Evolutionary conservation across 1,139 yeast genomes (phyloP).

Genomic region (Nakaseomyces delphensis): DNA sequence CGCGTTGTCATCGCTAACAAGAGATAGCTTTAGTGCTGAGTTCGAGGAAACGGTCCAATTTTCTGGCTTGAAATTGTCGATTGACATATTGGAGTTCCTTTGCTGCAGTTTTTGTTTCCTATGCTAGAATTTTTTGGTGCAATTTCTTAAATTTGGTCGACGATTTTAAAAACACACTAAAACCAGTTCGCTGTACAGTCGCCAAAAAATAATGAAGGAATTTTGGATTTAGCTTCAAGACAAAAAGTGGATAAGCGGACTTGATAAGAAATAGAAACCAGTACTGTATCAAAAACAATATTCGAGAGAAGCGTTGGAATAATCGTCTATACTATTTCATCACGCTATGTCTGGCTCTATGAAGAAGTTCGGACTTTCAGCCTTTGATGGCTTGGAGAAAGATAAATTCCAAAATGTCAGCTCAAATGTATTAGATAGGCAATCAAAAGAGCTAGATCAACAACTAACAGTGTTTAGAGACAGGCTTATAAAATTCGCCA

Average conservation of each 20-base stretch:
- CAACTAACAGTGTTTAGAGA: conserved; percentile 55
- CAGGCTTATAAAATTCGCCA: conserved; percentile 55
- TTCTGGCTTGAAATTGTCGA: conserved; percentile 38
- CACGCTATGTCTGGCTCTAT: conserved; percentile 9
- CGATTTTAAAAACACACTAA: too few relatives aligned
- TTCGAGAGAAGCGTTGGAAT: neutral
- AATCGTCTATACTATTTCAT: neutral
- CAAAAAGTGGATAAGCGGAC: too few relatives aligned
- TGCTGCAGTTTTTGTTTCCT: too few relatives aligned
- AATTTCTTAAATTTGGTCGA: too few relatives aligned
- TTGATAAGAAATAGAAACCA: too few relatives aligned
- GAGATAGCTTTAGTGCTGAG: conserved; percentile 48
- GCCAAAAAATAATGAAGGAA: too few relatives aligned
- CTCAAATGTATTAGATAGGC: conserved; percentile 33
- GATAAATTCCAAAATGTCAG: conserved; percentile 15
- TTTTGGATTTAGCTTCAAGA: too few relatives aligned
- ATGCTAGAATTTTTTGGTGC: too few relatives aligned
- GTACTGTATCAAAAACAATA: too few relatives aligned
- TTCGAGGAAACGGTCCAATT: conserved; percentile 64
- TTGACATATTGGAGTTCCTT: too few relatives aligned
- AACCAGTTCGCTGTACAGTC: too few relatives aligned
- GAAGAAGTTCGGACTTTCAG: conserved; percentile 28
- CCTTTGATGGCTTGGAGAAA: conserved; percentile 18
- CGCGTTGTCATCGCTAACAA: conserved; percentile 43
- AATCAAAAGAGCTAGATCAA: conserved; percentile 44